phyloP scores from a whole-genome alignment of 176 grass and related monocot species.

The Neostapfia colusana region DNA sequence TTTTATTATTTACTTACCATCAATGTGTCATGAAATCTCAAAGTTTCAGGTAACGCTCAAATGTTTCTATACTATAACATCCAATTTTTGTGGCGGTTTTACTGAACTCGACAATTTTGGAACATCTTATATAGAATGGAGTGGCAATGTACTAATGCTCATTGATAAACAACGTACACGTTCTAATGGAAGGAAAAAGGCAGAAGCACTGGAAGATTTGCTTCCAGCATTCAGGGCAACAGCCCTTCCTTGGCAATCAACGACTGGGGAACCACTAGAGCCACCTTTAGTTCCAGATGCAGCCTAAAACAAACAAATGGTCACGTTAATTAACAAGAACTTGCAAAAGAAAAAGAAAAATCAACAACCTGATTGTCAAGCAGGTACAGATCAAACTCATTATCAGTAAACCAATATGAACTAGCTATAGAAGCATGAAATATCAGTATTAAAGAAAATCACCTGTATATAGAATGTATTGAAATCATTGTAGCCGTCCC shows the following conservation, averaged over 20 bases:
- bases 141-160: background rate
- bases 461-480: slow-evolving; percentile 99
- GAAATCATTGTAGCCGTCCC: slow-evolving; percentile 99
- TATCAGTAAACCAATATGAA: slow-evolving; percentile 8
- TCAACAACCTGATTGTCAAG: background rate
- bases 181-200: slow-evolving; percentile 95
- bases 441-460: slow-evolving; percentile 37
- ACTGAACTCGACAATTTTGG: background rate
- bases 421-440: slow-evolving; percentile 2
- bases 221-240: slow-evolving; percentile 99
- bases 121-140: slow-evolving; percentile 8
- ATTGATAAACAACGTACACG: slow-evolving; percentile 57
- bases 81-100: background rate
- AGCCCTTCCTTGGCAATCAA: slow-evolving; percentile 96
- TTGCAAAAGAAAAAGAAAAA: slow-evolving; percentile 10
- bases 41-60: background rate
- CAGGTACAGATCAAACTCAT: slow-evolving; percentile 22
- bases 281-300: slow-evolving; percentile 99
- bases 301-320: slow-evolving; percentile 64
- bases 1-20: background rate
- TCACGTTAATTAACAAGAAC: slow-evolving; percentile 1
- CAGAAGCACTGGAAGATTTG: slow-evolving; percentile 98
- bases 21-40: background rate
- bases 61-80: background rate
- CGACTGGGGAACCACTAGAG: slow-evolving; percentile 96